Conservation (phyloP, 371 early-diverging fungal genomes). For the Blastocladiella emersonii region DNA sequence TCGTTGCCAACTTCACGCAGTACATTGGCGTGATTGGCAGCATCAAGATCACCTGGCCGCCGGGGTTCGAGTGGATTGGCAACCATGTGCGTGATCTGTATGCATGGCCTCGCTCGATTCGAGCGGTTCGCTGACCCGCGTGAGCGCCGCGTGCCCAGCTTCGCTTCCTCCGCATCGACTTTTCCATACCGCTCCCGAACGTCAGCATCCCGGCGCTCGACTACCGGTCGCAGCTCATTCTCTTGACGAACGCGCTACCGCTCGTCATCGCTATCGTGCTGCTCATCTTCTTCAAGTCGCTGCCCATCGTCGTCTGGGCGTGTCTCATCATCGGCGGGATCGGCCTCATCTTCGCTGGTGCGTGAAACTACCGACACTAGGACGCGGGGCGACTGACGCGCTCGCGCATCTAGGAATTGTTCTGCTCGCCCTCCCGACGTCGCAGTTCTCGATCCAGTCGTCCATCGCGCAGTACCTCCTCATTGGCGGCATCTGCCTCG, state of each 20-base stretch:
- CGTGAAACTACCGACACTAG: not conserved
- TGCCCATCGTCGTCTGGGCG: not conserved
- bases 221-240: conserved; percentile 6
- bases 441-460: not conserved
- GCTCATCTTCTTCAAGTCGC: conserved; percentile 7
- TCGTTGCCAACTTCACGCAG: not conserved
- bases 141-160: not conserved
- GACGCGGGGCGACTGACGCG: not conserved
- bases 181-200: not conserved
- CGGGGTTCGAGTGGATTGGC: not conserved
- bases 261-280: not conserved
- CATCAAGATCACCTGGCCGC: conserved; percentile 4
- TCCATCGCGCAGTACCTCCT: not conserved
- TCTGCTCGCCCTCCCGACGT: not conserved
- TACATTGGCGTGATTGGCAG: conserved; percentile 7
- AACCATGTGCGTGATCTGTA: conserved; percentile 2
- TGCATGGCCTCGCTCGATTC: not conserved
- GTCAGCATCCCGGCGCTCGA: conserved; percentile 5
- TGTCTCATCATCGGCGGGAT: not conserved
- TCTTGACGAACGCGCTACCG: conserved; percentile 3
- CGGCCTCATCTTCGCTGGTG: conserved; percentile 3
- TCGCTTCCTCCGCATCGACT: conserved; percentile 7
- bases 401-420: not conserved
- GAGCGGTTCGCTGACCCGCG: not conserved
- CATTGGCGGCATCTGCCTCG: conserved; percentile 1